Evolutionary conservation across 805 yeast genomes (phyloP), one percentile per base, ranked within the genome.

Genomic region (Metschnikowia reukaufii): DNA sequence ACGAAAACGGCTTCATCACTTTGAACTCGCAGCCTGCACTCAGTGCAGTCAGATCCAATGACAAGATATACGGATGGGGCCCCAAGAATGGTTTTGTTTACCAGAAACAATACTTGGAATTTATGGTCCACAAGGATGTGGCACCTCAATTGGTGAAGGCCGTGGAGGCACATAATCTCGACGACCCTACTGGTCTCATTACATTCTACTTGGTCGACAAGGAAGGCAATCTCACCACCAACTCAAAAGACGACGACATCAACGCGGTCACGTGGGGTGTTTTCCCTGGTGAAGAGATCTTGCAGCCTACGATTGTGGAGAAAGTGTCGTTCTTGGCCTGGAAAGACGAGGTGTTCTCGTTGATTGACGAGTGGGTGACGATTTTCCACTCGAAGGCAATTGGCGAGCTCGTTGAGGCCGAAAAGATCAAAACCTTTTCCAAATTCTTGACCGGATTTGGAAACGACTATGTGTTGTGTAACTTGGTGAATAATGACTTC

Each of bases 251-350:
- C 37, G 88, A 83, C 31, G 86, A 82, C 51, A 90, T 95, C 53
- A 91, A 88, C 62, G 97, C 98, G 7, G 97, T 92, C 47, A 92
- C 98, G 16, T 92, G 98, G 98, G 98, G 98, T 53, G 89, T 91
- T 4, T 56, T 56, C 81, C 97, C 98, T 21, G 96, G 96, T 32
- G 86, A 85, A 61, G 97, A 92, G 69, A 86, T 92, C 44, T 76
- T 88, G 53, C 98, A 92, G 70, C 97, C 98, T 43, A 92, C 98
- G 0, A 89, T 92, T 63, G 97, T 92, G 17, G 98, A 92, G 65
- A 85, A 83, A 60, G 82, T 84, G 32, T 88, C 97, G 2, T 92
- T 92, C 67, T 72, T 91, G 58, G 98, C 98, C 12, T 92, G 98
- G 98, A 91, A 89, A 65, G 97, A 92, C 64, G 98, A 92, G 67